Base-by-base conservation (phyloP, 2,329 filamentous ascomycete species). In the Xylariaceae sp. region DNA sequence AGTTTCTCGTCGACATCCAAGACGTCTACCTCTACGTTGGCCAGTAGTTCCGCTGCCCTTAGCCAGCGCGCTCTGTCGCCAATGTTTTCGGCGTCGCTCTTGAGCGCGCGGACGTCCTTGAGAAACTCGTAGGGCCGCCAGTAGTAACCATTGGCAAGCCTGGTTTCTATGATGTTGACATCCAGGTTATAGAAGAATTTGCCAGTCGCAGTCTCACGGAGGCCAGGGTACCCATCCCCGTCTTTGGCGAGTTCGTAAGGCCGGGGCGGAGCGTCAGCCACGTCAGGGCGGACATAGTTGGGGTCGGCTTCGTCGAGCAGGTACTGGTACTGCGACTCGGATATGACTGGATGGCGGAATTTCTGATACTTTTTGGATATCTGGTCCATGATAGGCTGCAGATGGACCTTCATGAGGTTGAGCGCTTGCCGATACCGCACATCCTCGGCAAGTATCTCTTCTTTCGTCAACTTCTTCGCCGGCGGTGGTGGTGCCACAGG, bases 171-270 rank as follows among this genome's bases (percentile, higher is more conserved):
- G 1, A 85, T 90, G 3, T 83, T 83, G 9, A 90, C 85, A 57
- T 97, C 89, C 31, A 98, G 70, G 52, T 98, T 98, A 69, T 96
- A 97, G 61, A 83, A 97, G 61, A 89, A 92, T 60, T 92, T 95
- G 41, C 80, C 80, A 2, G 80, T 86, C 2, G 74, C 73, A 4
- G 78, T 80, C 49, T 97, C 85, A 27, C 79, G 71, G 31, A 98
- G 68, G 12, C 89, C 88, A 28, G 78, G 72, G 9, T 84, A 78
- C 7, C 85, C 89, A 48, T 92, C 77, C 47, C 81, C 81, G 59
- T 98, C 90, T 51, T 78, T 81, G 27, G 78, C 78, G 43, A 88
- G 80, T 55, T 89, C 85, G 56, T 78, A 97, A 1, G 88, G 89
- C 31, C 88, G 77, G 39, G 72, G 68, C 9, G 73, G 70, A 31